Evolutionary conservation across 2,329 filamentous ascomycete species (phyloP), one percentile per base, ranked within the genome.

Genomic region (Boeremia lycopersici): DNA sequence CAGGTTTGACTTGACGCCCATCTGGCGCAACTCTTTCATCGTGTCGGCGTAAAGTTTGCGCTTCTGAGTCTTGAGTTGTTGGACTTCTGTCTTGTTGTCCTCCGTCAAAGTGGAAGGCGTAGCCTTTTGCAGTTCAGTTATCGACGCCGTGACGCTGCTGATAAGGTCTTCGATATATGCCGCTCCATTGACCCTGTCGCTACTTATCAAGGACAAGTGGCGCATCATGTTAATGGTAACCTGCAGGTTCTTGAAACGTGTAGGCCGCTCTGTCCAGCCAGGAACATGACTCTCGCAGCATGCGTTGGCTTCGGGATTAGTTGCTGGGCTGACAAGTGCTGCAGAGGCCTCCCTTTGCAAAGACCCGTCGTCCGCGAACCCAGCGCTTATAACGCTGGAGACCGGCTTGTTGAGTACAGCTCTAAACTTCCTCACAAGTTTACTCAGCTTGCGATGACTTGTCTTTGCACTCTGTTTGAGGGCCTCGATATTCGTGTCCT

Each of bases 401-500:
- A 93, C 87, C 5, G 93, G 86, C 71, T 93, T 89, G 17, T 86
- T 86, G 15, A 99, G 82, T 10, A 96, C 76, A 15, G 82, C 82
- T 36, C 95, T 86, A 76, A 96, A 99, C 76, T 97, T 98, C 50
- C 91, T 85, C 39, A 99, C 89, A 31, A 96, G 81, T 64, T 90
- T 90, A 78, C 96, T 96, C 2, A 99, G 83, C 74, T 96, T 97
- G 67, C 89, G 86, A 70, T 99, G 95, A 17, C 93, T 97, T 56
- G 88, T 89, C 65, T 89, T 88, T 1, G 95, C 92, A 74, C 93
- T 98, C 69, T 97, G 92, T 62, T 88, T 86, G 13, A 99, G 79
- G 1, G 91, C 90, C 42, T 89, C 88, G 58, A 99, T 96, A 68
- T 98, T 99, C 19, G 91, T 96, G 65, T 99, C 95, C 73, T 96